Evolutionary conservation across 108 stramenopile species (phyloP).

Genomic region (Epipyxis sp.): DNA sequence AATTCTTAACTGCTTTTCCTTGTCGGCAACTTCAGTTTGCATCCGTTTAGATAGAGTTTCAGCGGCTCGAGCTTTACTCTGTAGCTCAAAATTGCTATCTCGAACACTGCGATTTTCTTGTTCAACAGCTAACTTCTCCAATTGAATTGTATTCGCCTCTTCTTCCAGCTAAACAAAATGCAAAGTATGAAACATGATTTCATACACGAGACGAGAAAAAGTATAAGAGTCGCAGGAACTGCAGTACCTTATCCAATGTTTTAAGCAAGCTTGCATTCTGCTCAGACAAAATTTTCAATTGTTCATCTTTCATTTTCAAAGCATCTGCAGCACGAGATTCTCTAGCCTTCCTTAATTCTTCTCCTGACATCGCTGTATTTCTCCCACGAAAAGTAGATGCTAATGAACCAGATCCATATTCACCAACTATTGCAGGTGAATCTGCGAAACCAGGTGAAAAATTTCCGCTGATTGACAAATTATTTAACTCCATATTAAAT

Average conservation of each 20-base stretch:
- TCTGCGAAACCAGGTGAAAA: no score
- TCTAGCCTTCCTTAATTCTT: constrained; percentile 46
- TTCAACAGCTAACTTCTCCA: constrained; percentile 55
- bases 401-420: neutral
- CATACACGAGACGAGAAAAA: constrained; percentile 54
- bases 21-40: constrained; percentile 56
- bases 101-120: constrained; percentile 63
- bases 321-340: constrained; percentile 65
- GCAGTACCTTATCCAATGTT: constrained; percentile 52
- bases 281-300: constrained; percentile 65
- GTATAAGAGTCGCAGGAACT: neutral
- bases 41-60: constrained; percentile 59
- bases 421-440: no score
- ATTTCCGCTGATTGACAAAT: no score
- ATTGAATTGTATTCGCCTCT: constrained; percentile 25
- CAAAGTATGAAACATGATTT: constrained; percentile 33
- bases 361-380: constrained; percentile 31
- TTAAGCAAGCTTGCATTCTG: constrained; percentile 66
- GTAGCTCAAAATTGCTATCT: constrained; percentile 63
- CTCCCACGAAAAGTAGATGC: constrained; percentile 6
- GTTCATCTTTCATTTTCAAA: constrained; percentile 72
- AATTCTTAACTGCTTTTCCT: constrained; percentile 65
- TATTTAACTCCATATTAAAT: no score
- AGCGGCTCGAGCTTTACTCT: constrained; percentile 56
- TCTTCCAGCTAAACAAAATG: constrained; percentile 47